phyloP scores from a whole-genome alignment of 257 asterid species.

The Petrea volubilis region DNA sequence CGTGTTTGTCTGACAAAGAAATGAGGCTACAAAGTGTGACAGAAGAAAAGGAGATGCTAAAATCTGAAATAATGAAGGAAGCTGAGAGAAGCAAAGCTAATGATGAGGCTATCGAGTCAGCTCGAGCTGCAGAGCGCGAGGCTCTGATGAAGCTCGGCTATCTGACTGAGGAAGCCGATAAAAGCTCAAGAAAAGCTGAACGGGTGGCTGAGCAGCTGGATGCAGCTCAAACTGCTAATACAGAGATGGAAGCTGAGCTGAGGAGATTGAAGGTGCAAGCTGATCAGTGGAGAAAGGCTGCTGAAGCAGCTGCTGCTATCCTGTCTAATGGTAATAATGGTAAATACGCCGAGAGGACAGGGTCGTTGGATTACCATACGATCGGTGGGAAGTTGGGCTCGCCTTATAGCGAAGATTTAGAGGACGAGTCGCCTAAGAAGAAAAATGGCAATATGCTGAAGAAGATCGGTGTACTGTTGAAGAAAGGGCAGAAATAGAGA shows the following conservation, averaged over 20 bases:
- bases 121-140: constrained; percentile 64
- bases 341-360: constrained; percentile 58
- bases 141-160: constrained; percentile 61
- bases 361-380: constrained; percentile 58
- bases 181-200: constrained; percentile 50
- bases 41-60: constrained; percentile 62
- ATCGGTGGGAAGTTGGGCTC: constrained; percentile 66
- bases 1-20: constrained; percentile 51
- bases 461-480: constrained; percentile 79
- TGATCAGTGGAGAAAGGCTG: constrained; percentile 98
- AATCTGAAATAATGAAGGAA: constrained; percentile 57
- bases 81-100: constrained; percentile 34
- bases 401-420: constrained; percentile 60
- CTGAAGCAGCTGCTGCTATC: constrained; percentile 89
- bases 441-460: constrained; percentile 79
- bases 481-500: constrained; percentile 72
- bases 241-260: constrained; percentile 75
- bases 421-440: constrained; percentile 78
- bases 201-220: constrained; percentile 65
- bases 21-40: constrained; percentile 40
- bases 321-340: constrained; percentile 63
- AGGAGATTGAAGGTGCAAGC: constrained; percentile 83
- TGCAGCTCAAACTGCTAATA: constrained; percentile 71
- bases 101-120: constrained; percentile 49
- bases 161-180: constrained; percentile 72